Evolutionary conservation across 2,329 filamentous ascomycete genomes (phyloP).

Genomic region (Epichloe sylvatica): DNA sequence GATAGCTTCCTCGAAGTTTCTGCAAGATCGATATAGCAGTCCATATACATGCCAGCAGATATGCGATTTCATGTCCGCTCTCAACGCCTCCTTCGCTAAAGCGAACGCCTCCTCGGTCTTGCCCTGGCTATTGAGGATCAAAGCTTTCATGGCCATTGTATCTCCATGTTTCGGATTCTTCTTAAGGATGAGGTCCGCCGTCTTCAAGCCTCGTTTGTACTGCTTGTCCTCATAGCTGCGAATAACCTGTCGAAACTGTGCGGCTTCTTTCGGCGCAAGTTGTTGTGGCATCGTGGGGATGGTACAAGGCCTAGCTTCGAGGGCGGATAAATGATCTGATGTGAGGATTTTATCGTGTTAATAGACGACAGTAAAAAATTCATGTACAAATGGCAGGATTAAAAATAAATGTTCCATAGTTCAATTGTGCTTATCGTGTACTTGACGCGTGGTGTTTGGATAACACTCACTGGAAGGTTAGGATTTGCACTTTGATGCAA

Average conservation of each 20-base stretch:
- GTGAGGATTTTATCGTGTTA: neutral
- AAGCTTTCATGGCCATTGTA: conserved; percentile 96
- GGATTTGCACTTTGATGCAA: neutral
- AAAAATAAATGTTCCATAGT: neutral
- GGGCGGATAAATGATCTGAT: neutral
- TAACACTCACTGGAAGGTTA: neutral
- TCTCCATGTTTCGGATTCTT: conserved; percentile 95
- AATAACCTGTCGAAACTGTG: conserved; percentile 88
- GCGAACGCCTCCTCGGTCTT: conserved; percentile 90
- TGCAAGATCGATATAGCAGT: conserved; percentile 77
- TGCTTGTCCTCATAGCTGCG: conserved; percentile 97
- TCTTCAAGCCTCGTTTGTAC: conserved; percentile 88
- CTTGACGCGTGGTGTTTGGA: too few relatives aligned
- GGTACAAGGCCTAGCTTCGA: neutral
- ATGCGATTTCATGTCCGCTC: conserved; percentile 96
- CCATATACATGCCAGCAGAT: conserved; percentile 99
- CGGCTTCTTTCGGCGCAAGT: conserved; percentile 74
- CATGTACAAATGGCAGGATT: neutral
- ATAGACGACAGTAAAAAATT: neutral
- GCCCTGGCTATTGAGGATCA: conserved; percentile 86
- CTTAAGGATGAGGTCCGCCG: conserved; percentile 88
- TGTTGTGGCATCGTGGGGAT: conserved; percentile 49
- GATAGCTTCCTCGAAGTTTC: conserved; percentile 98
- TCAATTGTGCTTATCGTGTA: neutral
- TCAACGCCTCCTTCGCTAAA: conserved; percentile 81